Evolutionary conservation across 768 basidiomycete genomes (phyloP), one percentile per base, ranked within the genome.

Genomic region (Megacollybia marginata): DNA sequence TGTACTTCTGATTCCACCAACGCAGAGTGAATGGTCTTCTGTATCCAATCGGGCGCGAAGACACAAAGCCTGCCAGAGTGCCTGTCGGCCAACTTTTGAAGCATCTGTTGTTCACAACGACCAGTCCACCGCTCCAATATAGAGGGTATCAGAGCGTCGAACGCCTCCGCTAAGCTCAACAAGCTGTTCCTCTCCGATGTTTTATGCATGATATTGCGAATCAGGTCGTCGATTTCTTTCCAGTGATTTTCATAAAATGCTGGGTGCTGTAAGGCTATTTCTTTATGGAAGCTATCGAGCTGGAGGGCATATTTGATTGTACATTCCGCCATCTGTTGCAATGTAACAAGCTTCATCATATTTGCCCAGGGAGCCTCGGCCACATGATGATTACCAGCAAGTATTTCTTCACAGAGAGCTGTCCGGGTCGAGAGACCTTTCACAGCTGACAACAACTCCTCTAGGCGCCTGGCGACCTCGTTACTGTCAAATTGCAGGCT

Each of bases 351-450:
- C 42, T 51, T 47, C 19, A 57, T 51, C 16, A 35, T 47, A 48
- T 54, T 54, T 35, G 35, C 48, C 55, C 55, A 57, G 32, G 52
- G 50, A 23, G 47, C 50, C 16, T 57, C 55, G 6, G 4, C n/a
- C 23, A 44, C 44, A 44, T 10, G 3, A 23, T 44, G 23, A 16
- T 54, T 47, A 38, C 50, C 54, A 19, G 44, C 50, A 35, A 54
- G 54, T 28, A 54, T 49, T 33, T 54, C 54, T 15, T 6, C 33
- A 38, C 51, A 46, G 42, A 54, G 10, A 33, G 44, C 36, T 18
- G 42, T 50, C 44, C 47, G 48, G 46, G 38, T 47, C 23, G 2
- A 6, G 6, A 28, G 38, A 40, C 13, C 38, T 15, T 40, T 13
- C 15, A 40, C 38, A 8, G 38, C 8, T 40, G 23, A 28, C 6